Percentiles rank a stretch among this genome's conserved stretches.
These are phyloP conservation scores for Ophiostoma ips DNA, from an alignment of 2,329 filamentous ascomycete genomes.

Conservation along the genomic window DNA sequence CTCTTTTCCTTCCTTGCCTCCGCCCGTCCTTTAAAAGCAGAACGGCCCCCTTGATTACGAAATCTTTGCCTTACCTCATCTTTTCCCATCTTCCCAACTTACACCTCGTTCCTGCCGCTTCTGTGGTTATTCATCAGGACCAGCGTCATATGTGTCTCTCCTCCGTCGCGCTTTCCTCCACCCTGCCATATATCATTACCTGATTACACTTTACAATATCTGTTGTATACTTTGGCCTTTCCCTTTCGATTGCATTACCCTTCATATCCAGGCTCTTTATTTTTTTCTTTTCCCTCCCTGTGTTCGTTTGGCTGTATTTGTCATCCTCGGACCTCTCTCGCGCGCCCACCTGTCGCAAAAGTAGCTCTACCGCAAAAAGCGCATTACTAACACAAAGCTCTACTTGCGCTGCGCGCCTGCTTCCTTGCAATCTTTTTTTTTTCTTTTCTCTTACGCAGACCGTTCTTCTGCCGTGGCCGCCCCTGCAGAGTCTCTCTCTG, in stretches of 20 bases:
- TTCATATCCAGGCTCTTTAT: background rate
- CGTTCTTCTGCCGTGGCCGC: background rate
- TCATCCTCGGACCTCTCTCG: background rate
- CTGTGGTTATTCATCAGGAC: background rate
- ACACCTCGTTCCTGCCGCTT: constrained; percentile 3
- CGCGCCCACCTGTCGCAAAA: background rate
- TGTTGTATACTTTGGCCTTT: background rate
- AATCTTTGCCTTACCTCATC: constrained; percentile 15
- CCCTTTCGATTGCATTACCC: background rate
- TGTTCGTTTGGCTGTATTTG: background rate
- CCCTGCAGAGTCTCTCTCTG: background rate
- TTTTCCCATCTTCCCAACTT: constrained; percentile 10
- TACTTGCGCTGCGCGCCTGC: background rate
- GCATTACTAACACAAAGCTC: constrained; percentile 1
- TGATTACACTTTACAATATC: background rate
- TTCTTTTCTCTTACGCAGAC: background rate
- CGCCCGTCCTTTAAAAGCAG: constrained; percentile 10
- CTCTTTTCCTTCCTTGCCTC: background rate
- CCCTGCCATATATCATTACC: background rate
- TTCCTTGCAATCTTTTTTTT: background rate
- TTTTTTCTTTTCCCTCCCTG: background rate
- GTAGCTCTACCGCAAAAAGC: background rate
- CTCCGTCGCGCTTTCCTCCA: background rate
- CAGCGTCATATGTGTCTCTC: background rate
- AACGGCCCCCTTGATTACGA: constrained; percentile 13